Base-by-base conservation (phyloP, 1,284 basidiomycete genomes). In the Coniferiporia weirii region DNA sequence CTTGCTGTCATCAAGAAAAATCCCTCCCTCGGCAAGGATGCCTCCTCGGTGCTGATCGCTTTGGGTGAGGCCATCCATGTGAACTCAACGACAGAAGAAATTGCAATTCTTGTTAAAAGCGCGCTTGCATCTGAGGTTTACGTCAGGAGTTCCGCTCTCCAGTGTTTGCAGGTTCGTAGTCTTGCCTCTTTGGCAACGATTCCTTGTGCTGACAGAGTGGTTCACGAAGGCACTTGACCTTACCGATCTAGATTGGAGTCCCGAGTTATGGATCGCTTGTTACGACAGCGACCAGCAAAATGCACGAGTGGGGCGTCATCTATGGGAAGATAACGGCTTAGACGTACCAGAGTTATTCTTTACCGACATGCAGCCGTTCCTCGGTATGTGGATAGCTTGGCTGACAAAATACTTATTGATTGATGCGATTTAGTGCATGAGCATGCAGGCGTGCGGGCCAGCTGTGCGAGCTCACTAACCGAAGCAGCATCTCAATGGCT, bases 241-340 rank as follows among this genome's bases (percentile, higher is more conserved):
- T 47, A 99, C 95, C 0, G 95, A 98, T 55, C 72, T 94, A 46
- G 95, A 96, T 63, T 99, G 95, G 88, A 92, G 89, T 5, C 82
- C 91, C 0, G 87, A 93, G 70, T 73, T 99, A 0, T 95, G 93
- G 86, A 82, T 98, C 43, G 91, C 91, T 2, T 88, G 84, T 62
- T 93, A 98, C 66, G 97, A 99, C 64, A 83, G 84, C 5, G 96
- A 99, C 69, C 92, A 94, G 65, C 92, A 96, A 68, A 98, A 97
- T 65, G 86, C 87, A 0, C 79, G 88, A 48, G 76, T 98, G 44
- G 95, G 95, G 7, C 76, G 78, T 32, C 85, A 89, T 66, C 72
- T 95, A 10, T 99, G 95, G 96, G 95, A 97, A 60, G 97, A 99
- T 67, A 99, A 99, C 66, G 95, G 92, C 10, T 73, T 99, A 40